Evolutionary conservation across 177 flowering plant species (phyloP), one percentile per base, ranked within the genome.

Genomic region (Vitis hybrid): DNA sequence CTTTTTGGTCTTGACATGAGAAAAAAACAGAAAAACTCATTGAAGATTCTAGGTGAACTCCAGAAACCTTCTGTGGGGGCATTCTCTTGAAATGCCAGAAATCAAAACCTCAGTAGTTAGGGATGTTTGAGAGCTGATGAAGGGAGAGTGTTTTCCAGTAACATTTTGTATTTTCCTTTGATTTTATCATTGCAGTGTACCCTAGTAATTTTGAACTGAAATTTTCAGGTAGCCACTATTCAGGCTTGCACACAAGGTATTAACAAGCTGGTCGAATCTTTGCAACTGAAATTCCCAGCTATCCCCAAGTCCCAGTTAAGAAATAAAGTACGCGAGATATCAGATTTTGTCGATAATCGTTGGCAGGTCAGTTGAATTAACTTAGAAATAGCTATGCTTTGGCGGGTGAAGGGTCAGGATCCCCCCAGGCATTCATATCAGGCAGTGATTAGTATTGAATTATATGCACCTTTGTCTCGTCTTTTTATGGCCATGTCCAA

Each of bases 241-340:
- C 89, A 82, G 62, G 78, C 88, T 19, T 72, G 74, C 75, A 53
- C 94, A 10, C 83, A 81, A 33, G 76, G 90, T 50, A 88, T 91
- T 31, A 74, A 67, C 70, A 91, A 83, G 79, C 80, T 89, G 70
- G 76, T 86, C 0, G 88, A 86, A 31, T 75, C 84, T 59, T 75
- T 91, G 82, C 89, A 83, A 63, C 74, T 72, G 60, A 86, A 67
- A 60, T 87, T 87, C 70, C 92, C 97, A 5, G 15, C 67, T 55
- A 61, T 74, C 56, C 64, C 97, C 22, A 93, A 86, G 77, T 33
- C 85, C 33, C 90, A 85, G 14, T 68, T 91, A 55, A 80, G 76
- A 70, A 80, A 70, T 26, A 91, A 88, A 89, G 94, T 93, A 68
- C 88, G 89, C 18, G 92, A 93, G 74, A 71, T 93, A 74, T 79